Conservation (phyloP, 1,139 yeast species). For the Geotrichum restrictum region DNA sequence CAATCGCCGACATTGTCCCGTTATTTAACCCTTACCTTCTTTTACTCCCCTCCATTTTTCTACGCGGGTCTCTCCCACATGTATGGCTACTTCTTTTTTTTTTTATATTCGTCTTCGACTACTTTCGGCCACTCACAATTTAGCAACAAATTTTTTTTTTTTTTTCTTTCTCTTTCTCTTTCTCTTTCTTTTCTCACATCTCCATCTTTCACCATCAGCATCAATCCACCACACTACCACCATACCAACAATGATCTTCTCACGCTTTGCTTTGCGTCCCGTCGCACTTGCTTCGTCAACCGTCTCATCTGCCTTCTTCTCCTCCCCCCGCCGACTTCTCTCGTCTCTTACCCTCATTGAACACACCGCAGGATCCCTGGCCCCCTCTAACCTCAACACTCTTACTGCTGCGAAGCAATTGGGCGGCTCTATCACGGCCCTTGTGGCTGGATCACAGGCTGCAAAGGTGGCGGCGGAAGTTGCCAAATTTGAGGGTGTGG, state of each 20-base stretch:
- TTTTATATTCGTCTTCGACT: constrained; percentile 2
- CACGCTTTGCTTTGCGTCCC: constrained; percentile 9
- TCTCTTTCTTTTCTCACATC: constrained; percentile 1
- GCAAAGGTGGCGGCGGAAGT: constrained; percentile 36
- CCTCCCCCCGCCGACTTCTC: constrained; percentile 42
- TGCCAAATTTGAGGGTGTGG: constrained; percentile 40
- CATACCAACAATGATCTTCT: constrained; percentile 13
- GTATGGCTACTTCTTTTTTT: too few relatives aligned
- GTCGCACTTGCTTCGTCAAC: too few relatives aligned
- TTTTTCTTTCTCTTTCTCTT: background rate
- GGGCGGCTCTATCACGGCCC: constrained; percentile 41
- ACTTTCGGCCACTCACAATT: background rate
- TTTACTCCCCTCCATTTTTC: constrained; percentile 8
- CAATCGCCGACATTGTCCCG: constrained; percentile 19
- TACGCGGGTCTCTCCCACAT: too few relatives aligned
- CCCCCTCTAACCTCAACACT: constrained; percentile 59
- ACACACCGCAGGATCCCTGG: constrained; percentile 49
- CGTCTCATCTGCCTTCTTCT: too few relatives aligned
- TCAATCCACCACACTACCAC: background rate
- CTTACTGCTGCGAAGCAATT: constrained; percentile 42
- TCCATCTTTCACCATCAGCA: background rate
- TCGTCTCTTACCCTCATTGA: constrained; percentile 78
- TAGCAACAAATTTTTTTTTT: background rate
- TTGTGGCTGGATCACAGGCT: constrained; percentile 42
- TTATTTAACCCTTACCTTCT: constrained; percentile 14